These are phyloP conservation scores for Yamadazyma trypodendri DNA, from an alignment of 1,139 yeast genomes.

Conservation along the genomic window DNA sequence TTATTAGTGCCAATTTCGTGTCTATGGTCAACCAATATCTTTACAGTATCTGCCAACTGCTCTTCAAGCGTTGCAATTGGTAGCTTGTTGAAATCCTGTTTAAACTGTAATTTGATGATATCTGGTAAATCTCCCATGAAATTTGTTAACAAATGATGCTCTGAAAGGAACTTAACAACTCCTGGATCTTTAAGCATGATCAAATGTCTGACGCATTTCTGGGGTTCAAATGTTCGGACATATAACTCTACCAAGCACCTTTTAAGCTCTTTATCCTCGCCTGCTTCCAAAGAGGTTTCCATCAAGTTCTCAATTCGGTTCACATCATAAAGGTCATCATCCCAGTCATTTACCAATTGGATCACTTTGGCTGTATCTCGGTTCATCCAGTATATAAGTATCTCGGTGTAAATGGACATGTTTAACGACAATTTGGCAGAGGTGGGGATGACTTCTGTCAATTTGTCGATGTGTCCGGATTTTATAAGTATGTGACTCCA, in stretches of 20 bases:
- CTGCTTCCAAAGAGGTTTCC: slow-evolving; percentile 39
- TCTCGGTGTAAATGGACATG: slow-evolving; percentile 45
- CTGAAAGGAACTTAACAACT: slow-evolving; percentile 57
- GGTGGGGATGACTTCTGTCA: slow-evolving; percentile 57
- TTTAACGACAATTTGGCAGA: slow-evolving; percentile 37
- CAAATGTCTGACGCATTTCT: slow-evolving; percentile 63
- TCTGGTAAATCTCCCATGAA: slow-evolving; percentile 51
- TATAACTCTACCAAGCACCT: slow-evolving; percentile 57
- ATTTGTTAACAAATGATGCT: slow-evolving; percentile 58
- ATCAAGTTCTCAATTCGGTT: slow-evolving; percentile 44
- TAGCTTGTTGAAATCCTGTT: slow-evolving; percentile 29
- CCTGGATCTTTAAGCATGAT: slow-evolving; percentile 52
- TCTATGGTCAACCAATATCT: slow-evolving; percentile 60
- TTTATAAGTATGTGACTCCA: slow-evolving; percentile 60
- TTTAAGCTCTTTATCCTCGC: slow-evolving; percentile 31
- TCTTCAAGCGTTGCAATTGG: slow-evolving; percentile 45
- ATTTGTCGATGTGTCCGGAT: slow-evolving; percentile 42
- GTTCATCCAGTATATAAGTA: slow-evolving; percentile 52
- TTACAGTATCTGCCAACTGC: slow-evolving; percentile 45
- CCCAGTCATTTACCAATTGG: slow-evolving; percentile 57
- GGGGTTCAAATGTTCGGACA: slow-evolving; percentile 55
- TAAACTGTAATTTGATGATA: slow-evolving; percentile 49
- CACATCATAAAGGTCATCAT: slow-evolving; percentile 51
- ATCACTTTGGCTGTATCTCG: slow-evolving; percentile 32
- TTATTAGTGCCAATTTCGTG: slow-evolving; percentile 59